Conservation (phyloP, 2,329 filamentous ascomycete genomes). For the Monosporascus sp. region DNA sequence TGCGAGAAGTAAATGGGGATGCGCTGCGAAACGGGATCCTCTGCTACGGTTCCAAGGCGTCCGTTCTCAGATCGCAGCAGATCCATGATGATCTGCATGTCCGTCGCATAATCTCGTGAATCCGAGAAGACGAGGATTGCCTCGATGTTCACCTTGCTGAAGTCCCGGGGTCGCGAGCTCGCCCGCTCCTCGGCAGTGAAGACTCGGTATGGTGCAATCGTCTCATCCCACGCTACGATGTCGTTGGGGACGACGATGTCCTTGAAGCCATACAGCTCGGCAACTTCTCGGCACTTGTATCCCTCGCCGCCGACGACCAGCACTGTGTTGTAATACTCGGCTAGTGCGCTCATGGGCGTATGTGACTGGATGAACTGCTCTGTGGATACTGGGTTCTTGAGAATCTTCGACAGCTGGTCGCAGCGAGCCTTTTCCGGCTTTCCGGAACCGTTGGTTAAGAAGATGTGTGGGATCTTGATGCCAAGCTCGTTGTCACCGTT, state of each 20-base stretch:
- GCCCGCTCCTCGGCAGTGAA: constrained; percentile 64
- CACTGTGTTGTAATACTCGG: constrained; percentile 72
- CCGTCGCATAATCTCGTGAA: constrained; percentile 67
- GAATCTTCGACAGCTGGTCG: constrained; percentile 61
- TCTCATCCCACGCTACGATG: constrained; percentile 63
- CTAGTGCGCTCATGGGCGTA: constrained; percentile 69
- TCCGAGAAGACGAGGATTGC: constrained; percentile 72
- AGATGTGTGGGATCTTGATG: constrained; percentile 71
- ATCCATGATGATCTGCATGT: constrained; percentile 73
- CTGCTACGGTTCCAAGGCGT: constrained; percentile 56
- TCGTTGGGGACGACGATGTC: constrained; percentile 70
- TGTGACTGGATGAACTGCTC: constrained; percentile 75
- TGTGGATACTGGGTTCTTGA: constrained; percentile 58
- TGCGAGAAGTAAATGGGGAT: constrained; percentile 66
- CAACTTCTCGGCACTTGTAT: constrained; percentile 67
- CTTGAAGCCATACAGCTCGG: constrained; percentile 68
- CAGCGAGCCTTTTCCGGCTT: constrained; percentile 62
- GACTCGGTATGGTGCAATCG: constrained; percentile 62
- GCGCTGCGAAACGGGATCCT: constrained; percentile 58
- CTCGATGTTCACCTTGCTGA: constrained; percentile 65
- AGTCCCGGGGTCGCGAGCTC: constrained; percentile 64
- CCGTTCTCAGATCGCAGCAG: constrained; percentile 64
- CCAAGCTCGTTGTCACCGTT: constrained; percentile 73
- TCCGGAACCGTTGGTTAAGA: constrained; percentile 69
- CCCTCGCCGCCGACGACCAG: constrained; percentile 71